Base-by-base conservation (phyloP, 139 green algal species). In the Ostreobium quekettii region DNA sequence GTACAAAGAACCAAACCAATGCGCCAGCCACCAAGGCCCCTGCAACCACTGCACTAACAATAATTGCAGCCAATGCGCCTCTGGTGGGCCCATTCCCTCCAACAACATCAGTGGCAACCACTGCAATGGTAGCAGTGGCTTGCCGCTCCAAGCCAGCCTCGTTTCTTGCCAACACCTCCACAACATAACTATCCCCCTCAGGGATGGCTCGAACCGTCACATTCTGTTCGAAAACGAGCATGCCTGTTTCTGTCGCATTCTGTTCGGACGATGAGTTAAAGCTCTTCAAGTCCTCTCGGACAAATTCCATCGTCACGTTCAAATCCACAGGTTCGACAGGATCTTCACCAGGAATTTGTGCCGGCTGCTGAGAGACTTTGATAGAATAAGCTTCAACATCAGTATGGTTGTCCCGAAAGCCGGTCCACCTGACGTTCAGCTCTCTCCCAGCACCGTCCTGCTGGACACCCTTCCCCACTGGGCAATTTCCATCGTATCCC, bases 11-110 rank as follows among this genome's bases (percentile, higher is more conserved):
- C 48, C 56, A 26, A 48, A 70, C 15, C 46, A 35, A 11, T 15
- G 36, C 2, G 7, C 30, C 63, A 38, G 46, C 46, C 2, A 47
- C 46, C 36, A 70, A 2, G 36, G 32, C n/a, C 42, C 49, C 2
- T 31, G n/a, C 36, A 47, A 39, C 71, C 32, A 38, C 63, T 19
- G 26, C 46, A n/a, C 6, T 36, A 47, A 71, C 47, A 67, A 39
- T 38, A 4, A 4, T 29, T 67, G 46, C 8, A 26, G n/a, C n/a
- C n/a, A n/a, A 53, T 53, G 42, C 15, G 11, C 42, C 15, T 53
- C 15, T 53, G 11, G 42, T 53, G 11, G 42, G 15, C 42, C 42
- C 11, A 53, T 53, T 19, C 42, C 11, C 42, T 53, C 11, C 42
- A 26, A 11, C 42, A 65, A 65, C 42, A 11, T 48, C 58, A 37